These are phyloP conservation scores for Phytophthora citrophthora DNA, from an alignment of 352 stramenopile genomes.

Conservation along the genomic window DNA sequence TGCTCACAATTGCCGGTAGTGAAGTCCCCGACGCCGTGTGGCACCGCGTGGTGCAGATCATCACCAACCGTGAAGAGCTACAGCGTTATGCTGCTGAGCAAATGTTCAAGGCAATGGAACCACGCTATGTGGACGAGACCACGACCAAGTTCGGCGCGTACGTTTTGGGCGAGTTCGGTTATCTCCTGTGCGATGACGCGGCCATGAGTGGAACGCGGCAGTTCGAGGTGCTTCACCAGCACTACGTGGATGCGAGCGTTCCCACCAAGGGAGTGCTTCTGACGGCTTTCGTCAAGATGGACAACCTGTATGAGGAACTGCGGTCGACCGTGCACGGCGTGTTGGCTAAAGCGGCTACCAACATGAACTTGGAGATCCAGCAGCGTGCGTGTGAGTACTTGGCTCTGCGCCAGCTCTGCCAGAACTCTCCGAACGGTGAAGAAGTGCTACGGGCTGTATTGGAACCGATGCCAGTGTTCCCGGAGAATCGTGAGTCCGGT, in stretches of 20 bases:
- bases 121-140: constrained; percentile 94
- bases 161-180: constrained; percentile 98
- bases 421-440: constrained; percentile 28
- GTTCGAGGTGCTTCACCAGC: constrained; percentile 97
- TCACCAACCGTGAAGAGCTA: constrained; percentile 97
- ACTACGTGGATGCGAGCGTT: constrained; percentile 90
- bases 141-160: constrained; percentile 96
- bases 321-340: constrained; percentile 89
- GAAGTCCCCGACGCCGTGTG: constrained; percentile 96
- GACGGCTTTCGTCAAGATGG: constrained; percentile 97
- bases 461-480: constrained; percentile 98
- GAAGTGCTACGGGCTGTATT: constrained; percentile 95
- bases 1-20: constrained; percentile 95
- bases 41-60: constrained; percentile 99
- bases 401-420: constrained; percentile 82
- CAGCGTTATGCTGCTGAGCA: constrained; percentile 95
- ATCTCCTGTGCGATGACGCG: constrained; percentile 90
- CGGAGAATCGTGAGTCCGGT: constrained; percentile 86
- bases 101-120: constrained; percentile 95
- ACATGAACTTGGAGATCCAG: constrained; percentile 97
- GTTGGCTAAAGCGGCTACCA: constrained; percentile 94
- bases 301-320: constrained; percentile 85
- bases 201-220: constrained; percentile 93
- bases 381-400: constrained; percentile 97
- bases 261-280: constrained; percentile 94